phyloP scores from a whole-genome alignment of 1,284 basidiomycete species.

The Puccinia horiana region DNA sequence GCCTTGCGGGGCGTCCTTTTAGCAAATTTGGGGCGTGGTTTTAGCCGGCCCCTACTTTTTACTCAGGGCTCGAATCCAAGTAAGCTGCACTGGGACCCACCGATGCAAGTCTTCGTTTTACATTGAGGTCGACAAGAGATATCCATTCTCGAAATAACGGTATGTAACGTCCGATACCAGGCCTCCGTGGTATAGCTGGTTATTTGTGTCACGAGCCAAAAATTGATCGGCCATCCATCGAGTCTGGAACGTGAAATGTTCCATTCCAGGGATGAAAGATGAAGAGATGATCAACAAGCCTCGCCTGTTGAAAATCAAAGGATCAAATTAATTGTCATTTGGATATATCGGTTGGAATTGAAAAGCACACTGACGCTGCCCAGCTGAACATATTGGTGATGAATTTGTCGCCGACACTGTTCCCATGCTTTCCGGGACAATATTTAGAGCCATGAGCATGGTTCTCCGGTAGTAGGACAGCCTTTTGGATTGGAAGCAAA shows the following conservation, averaged over 20 bases:
- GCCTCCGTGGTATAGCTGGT: not conserved
- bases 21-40: too few species aligned
- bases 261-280: not conserved
- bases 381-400: not conserved
- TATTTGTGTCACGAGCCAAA: not conserved
- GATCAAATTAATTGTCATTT: not conserved
- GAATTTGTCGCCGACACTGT: not conserved
- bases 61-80: too few species aligned
- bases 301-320: not conserved
- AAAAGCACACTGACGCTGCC: too few species aligned
- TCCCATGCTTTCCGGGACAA: not conserved
- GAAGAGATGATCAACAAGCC: not conserved
- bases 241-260: not conserved
- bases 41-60: too few species aligned
- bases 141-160: not conserved
- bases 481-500: too few species aligned
- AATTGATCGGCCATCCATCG: not conserved
- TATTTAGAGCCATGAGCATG: not conserved
- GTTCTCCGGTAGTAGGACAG: not conserved
- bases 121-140: not conserved
- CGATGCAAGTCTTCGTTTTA: not conserved
- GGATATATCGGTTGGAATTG: too few species aligned
- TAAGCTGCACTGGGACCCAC: not conserved
- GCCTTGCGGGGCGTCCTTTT: too few species aligned
- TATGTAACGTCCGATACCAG: not conserved